These are phyloP conservation scores for Fusarium verrucosum DNA, from an alignment of 2,329 filamentous ascomycete species.

Conservation along the genomic window DNA sequence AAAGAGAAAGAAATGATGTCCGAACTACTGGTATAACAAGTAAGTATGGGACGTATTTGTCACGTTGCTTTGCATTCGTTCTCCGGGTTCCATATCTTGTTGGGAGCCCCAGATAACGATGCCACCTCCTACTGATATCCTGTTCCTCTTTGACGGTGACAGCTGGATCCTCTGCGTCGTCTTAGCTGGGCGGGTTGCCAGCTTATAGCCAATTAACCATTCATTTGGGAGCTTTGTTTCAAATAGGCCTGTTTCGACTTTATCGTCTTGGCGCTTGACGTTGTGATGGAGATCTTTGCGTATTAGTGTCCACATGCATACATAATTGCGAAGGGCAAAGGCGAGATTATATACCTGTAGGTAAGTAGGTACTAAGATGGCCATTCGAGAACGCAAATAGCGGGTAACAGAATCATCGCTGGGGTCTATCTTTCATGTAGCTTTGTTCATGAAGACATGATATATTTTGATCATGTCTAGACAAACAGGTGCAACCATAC, in stretches of 20 bases:
- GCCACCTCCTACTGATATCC: neutral
- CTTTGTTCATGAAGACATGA: no score
- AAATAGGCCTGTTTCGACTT: slow-evolving; percentile 6
- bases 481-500: no score
- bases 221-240: neutral
- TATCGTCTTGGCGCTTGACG: neutral
- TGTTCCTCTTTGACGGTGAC: no score
- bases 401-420: no score
- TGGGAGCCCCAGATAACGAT: neutral
- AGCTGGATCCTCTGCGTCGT: no score
- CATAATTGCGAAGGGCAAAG: neutral
- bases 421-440: neutral
- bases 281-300: slow-evolving; percentile 9
- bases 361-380: no score
- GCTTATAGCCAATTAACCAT: no score
- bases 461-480: no score
- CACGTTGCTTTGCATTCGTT: neutral
- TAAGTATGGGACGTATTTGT: neutral
- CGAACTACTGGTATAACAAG: no score
- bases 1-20: neutral
- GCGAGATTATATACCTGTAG: neutral
- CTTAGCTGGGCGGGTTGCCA: no score
- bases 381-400: no score
- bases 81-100: neutral
- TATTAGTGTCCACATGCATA: neutral